Base-by-base conservation (phyloP, 2,329 filamentous ascomycete species). In the Aureobasidium sp. region DNA sequence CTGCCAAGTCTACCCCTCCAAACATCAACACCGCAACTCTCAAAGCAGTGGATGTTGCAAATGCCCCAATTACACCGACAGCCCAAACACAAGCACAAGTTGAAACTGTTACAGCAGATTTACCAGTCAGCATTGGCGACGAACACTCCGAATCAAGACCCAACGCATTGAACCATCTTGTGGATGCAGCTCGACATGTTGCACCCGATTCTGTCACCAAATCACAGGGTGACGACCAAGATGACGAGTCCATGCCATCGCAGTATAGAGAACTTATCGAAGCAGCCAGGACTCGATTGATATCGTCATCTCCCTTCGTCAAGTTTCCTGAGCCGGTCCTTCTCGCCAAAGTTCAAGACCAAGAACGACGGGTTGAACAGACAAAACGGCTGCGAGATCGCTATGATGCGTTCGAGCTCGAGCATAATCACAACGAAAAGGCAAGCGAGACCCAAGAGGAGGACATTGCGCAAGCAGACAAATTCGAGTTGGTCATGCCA, bases 241-340 rank as follows among this genome's bases (percentile, higher is more conserved):
- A 86, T 48, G 81, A 64, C 24, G 65, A 67, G 22, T 62, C 63
- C 11, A 64, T 90, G 5, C 87, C 93, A 3, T 95, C 90, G 0
- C 96, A 92, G 70, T 97, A 97, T 72, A 92, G 92, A 71, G 91
- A 96, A 71, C 90, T 97, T 82, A 91, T 97, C 40, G 87, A 91
- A 62, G 93, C 96, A 69, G 91, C 96, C 69, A 86, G 95, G 70
- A 96, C 91, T 6, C 95, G 93, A 70, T 88, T 99, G 48, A 78
- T 99, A 6, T 99, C 95, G 1, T 91, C 91, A 0, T 99, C 94
- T 0, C 94, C 94, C 0, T 97, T 96, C 71, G 94, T 99, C 66
- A 93, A 91, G 70, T 99, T 97, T 70, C 88, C 89, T 66, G 91
- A 94, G 70, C 94, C 94, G 0, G 96, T 97, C 73, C 82, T 97